Percentiles rank a stretch among this genome's conserved stretches.
phyloP scores from a whole-genome alignment of 1,139 yeast species.

The Pichia inconspicua region DNA sequence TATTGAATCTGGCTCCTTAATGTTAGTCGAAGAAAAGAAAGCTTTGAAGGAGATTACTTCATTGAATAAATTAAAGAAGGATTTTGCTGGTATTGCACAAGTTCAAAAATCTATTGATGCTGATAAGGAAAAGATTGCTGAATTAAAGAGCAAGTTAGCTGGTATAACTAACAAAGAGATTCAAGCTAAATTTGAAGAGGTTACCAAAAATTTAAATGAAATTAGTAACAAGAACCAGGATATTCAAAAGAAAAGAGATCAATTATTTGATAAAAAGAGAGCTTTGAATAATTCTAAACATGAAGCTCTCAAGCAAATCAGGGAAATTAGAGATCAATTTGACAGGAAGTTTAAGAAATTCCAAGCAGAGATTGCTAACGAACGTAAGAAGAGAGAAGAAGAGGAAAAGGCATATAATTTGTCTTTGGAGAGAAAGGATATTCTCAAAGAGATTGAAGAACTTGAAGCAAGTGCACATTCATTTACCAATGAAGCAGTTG shows the following conservation, averaged over 20 bases:
- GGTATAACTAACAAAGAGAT: slow-evolving; percentile 48
- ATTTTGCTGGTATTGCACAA: slow-evolving; percentile 65
- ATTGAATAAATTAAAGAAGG: slow-evolving; percentile 75
- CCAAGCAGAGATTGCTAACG: slow-evolving; percentile 60
- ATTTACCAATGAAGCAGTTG: slow-evolving; percentile 40
- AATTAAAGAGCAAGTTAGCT: slow-evolving; percentile 62
- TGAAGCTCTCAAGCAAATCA: slow-evolving; percentile 55
- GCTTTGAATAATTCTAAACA: slow-evolving; percentile 65
- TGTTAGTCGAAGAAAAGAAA: slow-evolving; percentile 88
- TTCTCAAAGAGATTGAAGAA: slow-evolving; percentile 49
- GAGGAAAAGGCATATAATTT: slow-evolving; percentile 32
- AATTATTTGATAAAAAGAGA: slow-evolving; percentile 57
- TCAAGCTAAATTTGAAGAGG: slow-evolving; percentile 48
- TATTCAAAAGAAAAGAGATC: slow-evolving; percentile 58
- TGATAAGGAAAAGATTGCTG: slow-evolving; percentile 70
- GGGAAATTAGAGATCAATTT: slow-evolving; percentile 57
- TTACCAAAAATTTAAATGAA: slow-evolving; percentile 56
- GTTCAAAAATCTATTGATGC: slow-evolving; percentile 74
- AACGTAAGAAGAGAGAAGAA: slow-evolving; percentile 63
- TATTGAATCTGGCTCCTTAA: slow-evolving; percentile 73
- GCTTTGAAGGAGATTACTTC: slow-evolving; percentile 77
- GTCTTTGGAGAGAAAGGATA: slow-evolving; percentile 27
- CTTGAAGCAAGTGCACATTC: slow-evolving; percentile 58
- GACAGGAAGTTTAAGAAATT: slow-evolving; percentile 67
- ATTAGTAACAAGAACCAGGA: slow-evolving; percentile 55